Evolutionary conservation across 345 rosid species (phyloP).

Genomic region (Hibiscus syriacus): DNA sequence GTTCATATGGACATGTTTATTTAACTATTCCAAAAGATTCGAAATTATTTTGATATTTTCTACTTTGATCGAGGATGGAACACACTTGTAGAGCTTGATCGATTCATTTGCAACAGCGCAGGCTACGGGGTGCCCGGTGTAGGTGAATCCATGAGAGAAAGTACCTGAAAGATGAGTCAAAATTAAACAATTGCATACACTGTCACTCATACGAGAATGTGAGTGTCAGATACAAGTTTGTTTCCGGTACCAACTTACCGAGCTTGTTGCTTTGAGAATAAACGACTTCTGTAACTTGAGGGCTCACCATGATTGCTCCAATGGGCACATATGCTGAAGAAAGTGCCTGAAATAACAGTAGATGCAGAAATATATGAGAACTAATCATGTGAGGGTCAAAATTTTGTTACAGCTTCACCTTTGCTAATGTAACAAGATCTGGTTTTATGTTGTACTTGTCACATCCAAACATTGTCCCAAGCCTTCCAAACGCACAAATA

Average conservation of each 20-base stretch:
- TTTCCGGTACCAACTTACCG: constrained; percentile 31
- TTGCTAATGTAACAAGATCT: constrained; percentile 34
- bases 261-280: constrained; percentile 92
- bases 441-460: constrained; percentile 58
- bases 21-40: not conserved
- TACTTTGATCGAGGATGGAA: not conserved
- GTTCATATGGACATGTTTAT: not conserved
- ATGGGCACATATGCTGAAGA: constrained; percentile 95
- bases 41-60: not conserved
- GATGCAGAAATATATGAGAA: not conserved
- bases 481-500: constrained; percentile 96
- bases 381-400: not conserved
- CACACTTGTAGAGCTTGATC: constrained; percentile 55
- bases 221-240: not conserved
- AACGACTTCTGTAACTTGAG: constrained; percentile 76
- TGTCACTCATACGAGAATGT: not conserved
- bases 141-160: constrained; percentile 92
- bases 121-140: constrained; percentile 96
- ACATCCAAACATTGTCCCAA: constrained; percentile 94
- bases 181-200: not conserved
- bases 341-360: constrained; percentile 47
- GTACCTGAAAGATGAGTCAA: constrained; percentile 58
- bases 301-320: constrained; percentile 83
- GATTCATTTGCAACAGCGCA: constrained; percentile 86
- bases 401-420: constrained; percentile 38